phyloP scores from a whole-genome alignment of 306 rosid genomes.

The Rosa persica region DNA sequence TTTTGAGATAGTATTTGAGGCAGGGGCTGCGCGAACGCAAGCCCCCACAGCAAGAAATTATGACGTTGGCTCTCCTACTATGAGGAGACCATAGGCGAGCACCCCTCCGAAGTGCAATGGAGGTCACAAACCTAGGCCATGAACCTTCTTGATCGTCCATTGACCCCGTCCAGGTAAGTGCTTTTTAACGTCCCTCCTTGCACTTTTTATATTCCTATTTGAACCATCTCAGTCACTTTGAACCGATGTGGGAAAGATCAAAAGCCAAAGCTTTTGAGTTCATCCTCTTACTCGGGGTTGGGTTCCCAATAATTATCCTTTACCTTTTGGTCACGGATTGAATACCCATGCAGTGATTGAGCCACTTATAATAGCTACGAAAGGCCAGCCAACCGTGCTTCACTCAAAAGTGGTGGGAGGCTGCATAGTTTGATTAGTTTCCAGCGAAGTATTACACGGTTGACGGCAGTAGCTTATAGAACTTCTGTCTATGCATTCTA shows the following conservation, averaged over 20 bases:
- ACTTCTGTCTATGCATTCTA: not conserved
- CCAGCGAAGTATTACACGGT: too few species aligned
- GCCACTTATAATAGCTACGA: too few species aligned
- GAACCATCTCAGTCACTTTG: not conserved
- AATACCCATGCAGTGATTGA: too few species aligned
- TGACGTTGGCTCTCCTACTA: slow-evolving; percentile 51
- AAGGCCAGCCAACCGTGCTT: too few species aligned
- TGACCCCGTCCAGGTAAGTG: slow-evolving; percentile 54
- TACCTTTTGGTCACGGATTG: too few species aligned
- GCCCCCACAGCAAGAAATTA: slow-evolving; percentile 56
- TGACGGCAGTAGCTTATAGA: too few species aligned
- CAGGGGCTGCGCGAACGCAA: slow-evolving; percentile 63
- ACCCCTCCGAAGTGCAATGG: slow-evolving; percentile 51
- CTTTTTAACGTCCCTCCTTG: rapidly evolving
- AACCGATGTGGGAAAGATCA: slow-evolving; percentile 7
- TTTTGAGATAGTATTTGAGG: not conserved
- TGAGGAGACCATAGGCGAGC: slow-evolving; percentile 43
- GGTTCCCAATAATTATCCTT: too few species aligned
- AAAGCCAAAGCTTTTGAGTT: not conserved
- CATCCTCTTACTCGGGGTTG: not conserved
- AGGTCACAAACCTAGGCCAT: slow-evolving; percentile 49
- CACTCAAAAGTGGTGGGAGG: too few species aligned
- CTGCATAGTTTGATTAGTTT: too few species aligned
- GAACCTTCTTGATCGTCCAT: slow-evolving; percentile 25
- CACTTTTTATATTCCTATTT: not conserved